Evolutionary conservation across 106 monocot species (phyloP).

Genomic region (Dactylorhiza incarnata): DNA sequence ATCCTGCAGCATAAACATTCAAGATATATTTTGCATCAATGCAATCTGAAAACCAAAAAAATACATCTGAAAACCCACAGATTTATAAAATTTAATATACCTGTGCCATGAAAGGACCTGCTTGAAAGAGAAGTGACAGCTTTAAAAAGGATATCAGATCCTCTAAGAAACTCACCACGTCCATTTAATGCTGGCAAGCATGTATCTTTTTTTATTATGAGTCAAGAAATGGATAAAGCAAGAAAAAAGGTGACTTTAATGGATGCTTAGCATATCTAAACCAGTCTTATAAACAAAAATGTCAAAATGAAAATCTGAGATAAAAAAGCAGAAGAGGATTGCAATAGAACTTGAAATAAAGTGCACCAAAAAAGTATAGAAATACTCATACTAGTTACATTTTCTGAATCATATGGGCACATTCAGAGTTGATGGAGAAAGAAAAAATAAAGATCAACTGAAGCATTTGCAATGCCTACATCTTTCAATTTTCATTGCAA

Average conservation of each 20-base stretch:
- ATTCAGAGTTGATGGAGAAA: too few relatives aligned
- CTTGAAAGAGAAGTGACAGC: slow-evolving; percentile 11
- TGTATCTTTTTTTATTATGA: background rate
- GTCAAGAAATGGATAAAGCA: background rate
- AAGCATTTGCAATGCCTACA: background rate
- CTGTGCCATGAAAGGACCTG: slow-evolving; percentile 73
- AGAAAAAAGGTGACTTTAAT: background rate
- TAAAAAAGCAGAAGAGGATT: background rate
- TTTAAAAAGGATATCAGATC: background rate
- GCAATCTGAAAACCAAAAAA: background rate
- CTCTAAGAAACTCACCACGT: background rate
- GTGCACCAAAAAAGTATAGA: too few relatives aligned
- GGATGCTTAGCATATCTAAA: background rate
- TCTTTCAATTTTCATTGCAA: background rate
- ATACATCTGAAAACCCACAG: background rate
- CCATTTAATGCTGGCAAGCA: slow-evolving; percentile 1
- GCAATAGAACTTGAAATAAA: background rate
- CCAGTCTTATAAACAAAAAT: background rate
- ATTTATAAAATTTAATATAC: slow-evolving; percentile 25
- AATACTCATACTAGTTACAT: too few relatives aligned
- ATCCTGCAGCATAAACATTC: slow-evolving; percentile 25
- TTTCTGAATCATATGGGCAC: too few relatives aligned
- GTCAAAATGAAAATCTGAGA: background rate
- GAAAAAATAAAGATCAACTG: too few relatives aligned
- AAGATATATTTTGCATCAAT: background rate